Conservation (phyloP, 2,329 filamentous ascomycete species). For the Aspergillus calidoustus region DNA sequence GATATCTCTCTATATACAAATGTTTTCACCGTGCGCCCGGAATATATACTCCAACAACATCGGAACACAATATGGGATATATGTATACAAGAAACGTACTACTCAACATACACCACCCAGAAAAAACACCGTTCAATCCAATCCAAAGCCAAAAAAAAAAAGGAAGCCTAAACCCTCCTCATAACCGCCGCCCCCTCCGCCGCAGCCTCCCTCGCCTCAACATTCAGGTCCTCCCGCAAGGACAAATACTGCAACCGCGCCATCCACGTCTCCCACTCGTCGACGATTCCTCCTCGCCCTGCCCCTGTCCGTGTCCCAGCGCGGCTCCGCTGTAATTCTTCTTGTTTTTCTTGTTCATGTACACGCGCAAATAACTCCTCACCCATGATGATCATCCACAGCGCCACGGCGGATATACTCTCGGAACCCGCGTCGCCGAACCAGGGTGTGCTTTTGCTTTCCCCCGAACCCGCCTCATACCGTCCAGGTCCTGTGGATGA, state of each 20-base stretch:
- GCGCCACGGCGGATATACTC: constrained; percentile 12
- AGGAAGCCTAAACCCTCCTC: constrained; percentile 16
- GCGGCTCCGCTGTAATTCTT: not conserved
- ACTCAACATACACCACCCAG: too few relatives aligned
- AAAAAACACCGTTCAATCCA: not conserved
- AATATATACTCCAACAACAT: too few relatives aligned
- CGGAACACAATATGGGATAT: too few relatives aligned
- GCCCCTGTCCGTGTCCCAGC: not conserved
- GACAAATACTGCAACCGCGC: constrained; percentile 24
- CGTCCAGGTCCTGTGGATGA: too few relatives aligned
- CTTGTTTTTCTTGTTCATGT: not conserved
- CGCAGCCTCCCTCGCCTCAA: constrained; percentile 25
- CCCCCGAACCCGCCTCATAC: too few relatives aligned
- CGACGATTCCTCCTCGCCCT: constrained; percentile 6
- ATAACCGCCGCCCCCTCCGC: constrained; percentile 29
- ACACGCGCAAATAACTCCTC: constrained; percentile 26
- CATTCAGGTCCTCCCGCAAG: constrained; percentile 22
- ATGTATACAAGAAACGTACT: too few relatives aligned
- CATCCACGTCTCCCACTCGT: constrained; percentile 25
- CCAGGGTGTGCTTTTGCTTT: not conserved
- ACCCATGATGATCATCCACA: constrained; percentile 29
- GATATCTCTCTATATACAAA: too few relatives aligned
- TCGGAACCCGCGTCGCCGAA: not conserved
- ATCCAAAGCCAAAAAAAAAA: not conserved
- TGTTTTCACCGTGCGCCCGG: too few relatives aligned